Conservation (phyloP, 306 rosid species). For the Crotalaria pallida region DNA sequence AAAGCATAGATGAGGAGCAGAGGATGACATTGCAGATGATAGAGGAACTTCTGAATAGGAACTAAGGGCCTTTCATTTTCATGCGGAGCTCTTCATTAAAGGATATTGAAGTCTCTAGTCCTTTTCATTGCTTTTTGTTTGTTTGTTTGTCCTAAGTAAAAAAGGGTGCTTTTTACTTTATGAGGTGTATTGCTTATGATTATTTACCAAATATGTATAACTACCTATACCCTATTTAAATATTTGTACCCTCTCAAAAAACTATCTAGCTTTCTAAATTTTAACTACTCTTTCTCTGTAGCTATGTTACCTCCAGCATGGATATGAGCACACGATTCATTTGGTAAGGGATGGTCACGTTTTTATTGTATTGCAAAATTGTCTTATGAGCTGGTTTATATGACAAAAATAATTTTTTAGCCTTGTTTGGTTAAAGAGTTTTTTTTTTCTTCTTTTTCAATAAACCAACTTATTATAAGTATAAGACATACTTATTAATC, state of each 20-base stretch:
- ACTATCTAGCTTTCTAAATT: background rate
- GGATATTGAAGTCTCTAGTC: background rate
- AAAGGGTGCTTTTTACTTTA: conserved; percentile 12
- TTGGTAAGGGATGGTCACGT: no score
- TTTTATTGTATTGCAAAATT: no score
- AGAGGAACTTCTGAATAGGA: conserved; percentile 72
- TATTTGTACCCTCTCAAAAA: background rate
- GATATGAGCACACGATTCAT: no score
- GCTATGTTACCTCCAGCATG: no score
- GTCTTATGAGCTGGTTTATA: no score
- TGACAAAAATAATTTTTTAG: no score
- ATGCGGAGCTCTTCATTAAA: conserved; percentile 16
- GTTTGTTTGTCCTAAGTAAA: conserved; percentile 26
- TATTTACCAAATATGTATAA: conserved; percentile 11
- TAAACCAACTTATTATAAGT: no score
- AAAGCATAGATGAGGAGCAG: conserved; percentile 50
- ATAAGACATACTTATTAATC: no score
- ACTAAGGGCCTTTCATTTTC: conserved; percentile 23
- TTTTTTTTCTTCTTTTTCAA: no score
- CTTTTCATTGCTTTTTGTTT: background rate
- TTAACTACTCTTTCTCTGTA: no score
- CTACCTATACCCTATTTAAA: background rate
- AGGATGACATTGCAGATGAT: conserved; percentile 74
- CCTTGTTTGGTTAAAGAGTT: no score
- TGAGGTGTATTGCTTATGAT: background rate